Conservation (phyloP, 805 yeast genomes). For the Metschnikowia matae region DNA sequence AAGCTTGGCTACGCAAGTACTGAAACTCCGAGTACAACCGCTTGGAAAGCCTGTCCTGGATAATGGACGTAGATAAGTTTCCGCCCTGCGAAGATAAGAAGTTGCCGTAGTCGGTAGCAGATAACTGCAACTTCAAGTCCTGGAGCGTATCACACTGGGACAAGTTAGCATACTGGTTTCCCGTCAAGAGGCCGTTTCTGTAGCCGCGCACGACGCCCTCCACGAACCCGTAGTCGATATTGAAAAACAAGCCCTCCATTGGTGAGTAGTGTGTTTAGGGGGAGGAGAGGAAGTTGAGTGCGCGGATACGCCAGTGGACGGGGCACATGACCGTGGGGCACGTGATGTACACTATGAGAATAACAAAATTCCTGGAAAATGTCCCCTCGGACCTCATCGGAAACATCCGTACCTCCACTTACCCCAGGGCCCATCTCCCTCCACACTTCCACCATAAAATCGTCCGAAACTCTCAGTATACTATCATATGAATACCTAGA, state of each 20-base stretch:
- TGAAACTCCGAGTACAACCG: slow-evolving; percentile 81
- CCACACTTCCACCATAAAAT: too few species aligned
- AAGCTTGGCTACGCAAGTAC: slow-evolving; percentile 79
- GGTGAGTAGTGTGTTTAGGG: neutral
- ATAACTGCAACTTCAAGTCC: slow-evolving; percentile 87
- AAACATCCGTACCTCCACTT: neutral
- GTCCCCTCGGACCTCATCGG: too few species aligned
- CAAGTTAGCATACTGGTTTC: slow-evolving; percentile 81
- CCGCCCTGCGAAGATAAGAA: slow-evolving; percentile 79
- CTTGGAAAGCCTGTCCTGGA: slow-evolving; percentile 72
- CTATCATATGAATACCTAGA: too few species aligned
- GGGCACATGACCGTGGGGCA: too few species aligned
- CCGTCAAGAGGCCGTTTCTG: slow-evolving; percentile 72
- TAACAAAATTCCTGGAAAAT: too few species aligned
- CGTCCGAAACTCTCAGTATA: too few species aligned
- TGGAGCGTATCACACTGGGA: slow-evolving; percentile 96
- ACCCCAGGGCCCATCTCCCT: neutral
- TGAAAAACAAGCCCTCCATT: slow-evolving; percentile 94
- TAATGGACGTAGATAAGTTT: slow-evolving; percentile 79
- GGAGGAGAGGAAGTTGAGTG: neutral
- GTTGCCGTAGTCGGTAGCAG: slow-evolving; percentile 94
- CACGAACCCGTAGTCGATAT: slow-evolving; percentile 82
- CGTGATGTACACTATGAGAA: neutral
- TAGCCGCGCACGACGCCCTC: slow-evolving; percentile 96
- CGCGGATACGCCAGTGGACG: neutral